phyloP scores from a whole-genome alignment of 2,329 filamentous ascomycete genomes.

The Apiospora rasikravindrae region DNA sequence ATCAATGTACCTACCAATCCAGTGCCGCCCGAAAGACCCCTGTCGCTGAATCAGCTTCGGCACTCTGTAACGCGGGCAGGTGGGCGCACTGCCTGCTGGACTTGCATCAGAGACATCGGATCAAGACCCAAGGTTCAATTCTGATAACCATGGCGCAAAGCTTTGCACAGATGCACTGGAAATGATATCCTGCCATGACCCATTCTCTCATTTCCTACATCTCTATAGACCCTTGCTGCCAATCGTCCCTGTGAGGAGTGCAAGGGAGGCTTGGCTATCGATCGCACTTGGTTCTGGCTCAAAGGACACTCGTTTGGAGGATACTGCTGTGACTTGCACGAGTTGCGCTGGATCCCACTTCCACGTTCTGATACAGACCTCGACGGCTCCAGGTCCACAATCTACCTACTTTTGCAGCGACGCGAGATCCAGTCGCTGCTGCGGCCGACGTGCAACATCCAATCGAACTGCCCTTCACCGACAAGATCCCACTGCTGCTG shows the following conservation, averaged over 20 bases:
- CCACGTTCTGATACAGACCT: conserved; percentile 10
- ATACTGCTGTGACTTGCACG: neutral
- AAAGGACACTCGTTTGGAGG: conserved; percentile 16
- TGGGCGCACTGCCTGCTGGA: neutral
- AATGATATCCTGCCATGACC: neutral
- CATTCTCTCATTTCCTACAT: conserved; percentile 10
- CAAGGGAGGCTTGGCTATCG: neutral
- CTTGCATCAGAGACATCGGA: conserved; percentile 15
- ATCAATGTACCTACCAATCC: neutral
- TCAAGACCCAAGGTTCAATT: conserved; percentile 12
- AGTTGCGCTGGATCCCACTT: conserved; percentile 7
- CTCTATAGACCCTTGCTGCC: neutral
- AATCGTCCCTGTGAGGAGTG: neutral
- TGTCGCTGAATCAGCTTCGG: conserved; percentile 1
- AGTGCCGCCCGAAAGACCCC: neutral
- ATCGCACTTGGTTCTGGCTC: neutral
- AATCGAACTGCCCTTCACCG: conserved; percentile 11
- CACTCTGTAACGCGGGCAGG: conserved; percentile 1
- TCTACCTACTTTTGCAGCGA: conserved; percentile 13
- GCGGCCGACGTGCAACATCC: neutral
- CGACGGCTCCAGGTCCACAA: conserved; percentile 12
- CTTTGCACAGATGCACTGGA: conserved; percentile 11
- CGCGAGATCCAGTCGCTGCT: conserved; percentile 9
- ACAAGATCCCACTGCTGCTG: conserved; percentile 11
- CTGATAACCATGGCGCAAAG: neutral